Evolutionary conservation across 495 filamentous ascomycete species (phyloP).

Genomic region (Pyronema domesticum): DNA sequence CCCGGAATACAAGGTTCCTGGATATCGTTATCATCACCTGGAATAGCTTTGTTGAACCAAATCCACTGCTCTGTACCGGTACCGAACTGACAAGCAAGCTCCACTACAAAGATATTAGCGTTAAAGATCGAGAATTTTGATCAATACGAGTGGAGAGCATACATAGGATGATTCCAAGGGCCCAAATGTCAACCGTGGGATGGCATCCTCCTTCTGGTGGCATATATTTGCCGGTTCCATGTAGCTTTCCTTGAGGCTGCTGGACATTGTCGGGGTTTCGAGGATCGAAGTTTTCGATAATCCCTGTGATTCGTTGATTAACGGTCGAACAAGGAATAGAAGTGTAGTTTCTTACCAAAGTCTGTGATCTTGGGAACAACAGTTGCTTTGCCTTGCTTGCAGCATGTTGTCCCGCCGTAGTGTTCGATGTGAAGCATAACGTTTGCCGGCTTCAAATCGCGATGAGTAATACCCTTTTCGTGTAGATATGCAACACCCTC

Average conservation of each 20-base stretch:
- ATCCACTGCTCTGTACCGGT: conserved; percentile 30
- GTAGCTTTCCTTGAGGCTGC: background rate
- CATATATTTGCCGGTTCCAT: background rate
- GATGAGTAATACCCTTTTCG: conserved; percentile 73
- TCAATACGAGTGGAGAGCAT: background rate
- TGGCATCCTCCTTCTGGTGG: background rate
- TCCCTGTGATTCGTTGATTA: background rate
- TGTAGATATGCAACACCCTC: conserved; percentile 81
- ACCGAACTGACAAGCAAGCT: conserved; percentile 30
- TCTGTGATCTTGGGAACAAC: conserved; percentile 35
- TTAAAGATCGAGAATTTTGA: background rate
- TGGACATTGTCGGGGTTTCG: background rate
- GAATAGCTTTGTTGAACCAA: background rate
- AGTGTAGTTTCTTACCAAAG: conserved; percentile 28
- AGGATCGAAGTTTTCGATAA: background rate
- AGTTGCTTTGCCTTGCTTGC: background rate
- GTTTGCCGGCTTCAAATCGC: conserved; percentile 98
- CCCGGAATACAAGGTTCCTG: no score
- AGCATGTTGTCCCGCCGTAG: background rate
- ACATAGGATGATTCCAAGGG: conserved; percentile 32
- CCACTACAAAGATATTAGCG: conserved; percentile 14
- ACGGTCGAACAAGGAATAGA: no score
- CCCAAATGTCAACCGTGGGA: conserved; percentile 30
- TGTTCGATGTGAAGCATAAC: conserved; percentile 61
- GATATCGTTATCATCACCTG: background rate